Base-by-base conservation (phyloP, 352 stramenopile species). In the Phytophthora sp. region DNA sequence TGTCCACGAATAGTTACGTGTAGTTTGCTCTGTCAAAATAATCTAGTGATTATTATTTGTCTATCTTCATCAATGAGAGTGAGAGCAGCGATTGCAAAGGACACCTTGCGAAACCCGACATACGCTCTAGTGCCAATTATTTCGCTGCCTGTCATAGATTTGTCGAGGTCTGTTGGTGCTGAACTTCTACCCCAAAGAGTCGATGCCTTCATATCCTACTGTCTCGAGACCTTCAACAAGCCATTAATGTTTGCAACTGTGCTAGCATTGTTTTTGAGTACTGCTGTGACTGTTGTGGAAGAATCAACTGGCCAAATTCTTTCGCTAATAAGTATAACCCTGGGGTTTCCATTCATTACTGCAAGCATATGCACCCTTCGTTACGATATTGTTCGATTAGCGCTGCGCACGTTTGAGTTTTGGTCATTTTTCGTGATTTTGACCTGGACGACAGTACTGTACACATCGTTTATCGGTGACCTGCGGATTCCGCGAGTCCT, bases 371-470 rank as follows among this genome's bases (percentile, higher is more conserved):
- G 42, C 5, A 65, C 50, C 0, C 26, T 75, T 5, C 51, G 69
- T 5, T 78, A 55, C 24, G 65, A 72, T 8, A 53, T 78, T 6
- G 56, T 78, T 3, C 56, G 56, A 26, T 23, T 69, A 0, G 24
- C 71, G n/a, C 8, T 66, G 12, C 41, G 44, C 28, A 75, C 59
- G 12, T 78, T 75, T 49, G 65, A 78, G 24, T 67, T 72, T 35
- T 78, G 60, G 64, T 75, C 66, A 39, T 76, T 72, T 44, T 37
- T 57, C 28, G 45, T 54, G 38, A 58, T 72, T 20, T 54, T 58
- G 28, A 45, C 53, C 5, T 30, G 49, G 18, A 74, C 60, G 18
- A 46, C 43, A 17, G 3, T 66, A 5, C 62, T 59, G 20, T 38
- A 55, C 27, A 39, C 49, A 9, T n/a, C 46, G 23, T 45, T 67